Evolutionary conservation across 2,329 filamentous ascomycete genomes (phyloP).

Genomic region (Aspergillus phoenicis): DNA sequence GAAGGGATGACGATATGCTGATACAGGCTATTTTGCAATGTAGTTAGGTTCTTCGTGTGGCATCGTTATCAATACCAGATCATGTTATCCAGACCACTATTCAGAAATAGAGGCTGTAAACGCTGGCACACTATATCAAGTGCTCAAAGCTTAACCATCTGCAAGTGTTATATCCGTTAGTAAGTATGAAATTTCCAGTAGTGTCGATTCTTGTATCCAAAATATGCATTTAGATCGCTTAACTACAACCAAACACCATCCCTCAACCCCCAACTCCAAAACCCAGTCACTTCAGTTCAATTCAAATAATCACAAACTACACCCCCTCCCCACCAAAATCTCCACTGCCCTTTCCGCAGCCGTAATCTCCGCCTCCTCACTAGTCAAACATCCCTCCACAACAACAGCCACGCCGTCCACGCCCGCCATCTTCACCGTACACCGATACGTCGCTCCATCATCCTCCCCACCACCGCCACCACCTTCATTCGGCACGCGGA

Average conservation of each 20-base stretch:
- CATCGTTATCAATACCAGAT: neutral
- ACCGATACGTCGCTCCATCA: slow-evolving; percentile 24
- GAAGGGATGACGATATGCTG: slow-evolving; percentile 23
- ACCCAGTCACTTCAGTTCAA: neutral
- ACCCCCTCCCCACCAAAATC: slow-evolving; percentile 8
- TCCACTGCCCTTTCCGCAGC: slow-evolving; percentile 26
- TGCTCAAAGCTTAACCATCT: too few species aligned
- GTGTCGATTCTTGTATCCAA: too few species aligned
- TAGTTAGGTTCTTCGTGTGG: neutral
- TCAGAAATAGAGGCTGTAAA: too few species aligned
- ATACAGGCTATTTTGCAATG: neutral
- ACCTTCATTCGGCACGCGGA: slow-evolving; percentile 16
- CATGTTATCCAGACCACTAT: neutral
- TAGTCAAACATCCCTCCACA: slow-evolving; percentile 28
- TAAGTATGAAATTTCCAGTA: too few species aligned
- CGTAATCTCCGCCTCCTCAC: slow-evolving; percentile 35
- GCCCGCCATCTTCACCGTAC: slow-evolving; percentile 20
- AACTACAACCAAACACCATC: neutral
- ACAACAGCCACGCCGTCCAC: slow-evolving; percentile 19
- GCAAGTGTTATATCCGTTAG: too few species aligned
- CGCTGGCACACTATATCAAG: too few species aligned
- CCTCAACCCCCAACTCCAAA: neutral
- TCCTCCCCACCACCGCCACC: neutral
- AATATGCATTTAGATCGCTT: neutral
- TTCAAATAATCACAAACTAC: neutral